Evolutionary conservation across 2,329 filamentous ascomycete genomes (phyloP), one percentile per base, ranked within the genome.

Genomic region (Penicillium sp.): DNA sequence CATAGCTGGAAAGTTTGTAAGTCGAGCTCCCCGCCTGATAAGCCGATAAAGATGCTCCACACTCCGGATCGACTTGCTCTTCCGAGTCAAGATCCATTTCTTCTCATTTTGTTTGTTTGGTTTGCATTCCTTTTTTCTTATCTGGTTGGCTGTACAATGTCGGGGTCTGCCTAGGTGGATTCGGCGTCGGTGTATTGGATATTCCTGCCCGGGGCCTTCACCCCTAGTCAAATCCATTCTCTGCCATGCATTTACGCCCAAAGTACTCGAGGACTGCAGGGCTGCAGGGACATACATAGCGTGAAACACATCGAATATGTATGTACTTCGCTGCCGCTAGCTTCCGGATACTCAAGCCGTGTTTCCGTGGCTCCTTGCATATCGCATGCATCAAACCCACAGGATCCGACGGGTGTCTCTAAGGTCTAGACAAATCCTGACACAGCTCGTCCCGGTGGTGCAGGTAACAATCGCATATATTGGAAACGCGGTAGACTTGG

Each of bases 361-460:
- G 87, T 86, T 95, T 95, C 2, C 91, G 90, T 60, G 89, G 83
- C 58, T 91, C 72, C 78, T 83, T 84, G 1, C 80, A 86, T 70
- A 81, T 90, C 66, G 87, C 84, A 36, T 82, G 83, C 59, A 81
- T 88, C 58, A 7, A 89, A 92, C 71, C 78, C 92, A 9, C 84
- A 86, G 63, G 87, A 86, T 44, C 89, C 85, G 0, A 80, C 82
- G 29, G 86, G 82, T 50, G 90, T 91, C 71, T 34, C 31, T 31
- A 47, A 25, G 21, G 19, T 25, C 72, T 90, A 41, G 81, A 84
- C 16, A 89, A 88, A 66, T 75, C 16, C 15, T 43, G 82, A 13
- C 68, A 15, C 67, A 72, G 9, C 52, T 69, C n/a, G 50, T 63
- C 7, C 60, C 53, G 3, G 53, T 31, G 10, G 34, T 40, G n/a